Percentiles rank a stretch among this genome's conserved stretches.
Evolutionary conservation across 257 asterid species (phyloP).

Genomic region (Prunella vulgaris): DNA sequence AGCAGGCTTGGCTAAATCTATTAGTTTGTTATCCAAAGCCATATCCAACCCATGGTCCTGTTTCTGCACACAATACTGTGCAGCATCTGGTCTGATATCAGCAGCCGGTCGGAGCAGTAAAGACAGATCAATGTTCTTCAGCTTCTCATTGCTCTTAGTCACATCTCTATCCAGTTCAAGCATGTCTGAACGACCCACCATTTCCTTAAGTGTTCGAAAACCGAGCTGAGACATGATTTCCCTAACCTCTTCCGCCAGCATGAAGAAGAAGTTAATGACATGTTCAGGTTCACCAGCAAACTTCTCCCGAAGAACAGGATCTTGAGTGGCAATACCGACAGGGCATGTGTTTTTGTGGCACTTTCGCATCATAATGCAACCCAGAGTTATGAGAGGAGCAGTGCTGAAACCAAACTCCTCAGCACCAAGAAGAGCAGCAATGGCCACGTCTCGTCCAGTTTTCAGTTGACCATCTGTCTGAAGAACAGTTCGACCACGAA

Average conservation of each 20-base stretch:
- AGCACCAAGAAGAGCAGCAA: slow-evolving; percentile 98
- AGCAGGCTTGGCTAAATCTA: slow-evolving; percentile 62
- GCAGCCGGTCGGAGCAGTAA: slow-evolving; percentile 92
- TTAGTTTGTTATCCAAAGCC: slow-evolving; percentile 90
- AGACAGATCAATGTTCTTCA: slow-evolving; percentile 81
- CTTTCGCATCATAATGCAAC: slow-evolving; percentile 99
- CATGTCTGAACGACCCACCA: slow-evolving; percentile 98
- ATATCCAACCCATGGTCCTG: slow-evolving; percentile 95
- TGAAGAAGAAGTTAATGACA: slow-evolving; percentile 93
- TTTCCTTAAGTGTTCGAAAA: slow-evolving; percentile 71
- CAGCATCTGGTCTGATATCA: slow-evolving; percentile 96
- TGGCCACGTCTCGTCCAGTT: slow-evolving; percentile 96
- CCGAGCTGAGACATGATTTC: slow-evolving; percentile 95
- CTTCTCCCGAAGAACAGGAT: slow-evolving; percentile 90
- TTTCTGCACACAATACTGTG: slow-evolving; percentile 90
- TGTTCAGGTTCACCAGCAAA: slow-evolving; percentile 98
- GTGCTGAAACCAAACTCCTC: slow-evolving; percentile 99
- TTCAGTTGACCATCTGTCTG: slow-evolving; percentile 98
- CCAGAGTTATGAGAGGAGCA: slow-evolving; percentile 93
- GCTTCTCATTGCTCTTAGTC: slow-evolving; percentile 69
- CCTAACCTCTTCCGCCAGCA: slow-evolving; percentile 96
- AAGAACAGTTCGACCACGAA: slow-evolving; percentile 89
- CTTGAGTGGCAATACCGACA: slow-evolving; percentile 98
- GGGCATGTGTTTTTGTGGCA: slow-evolving; percentile 99
- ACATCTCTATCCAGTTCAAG: slow-evolving; percentile 80